These are phyloP conservation scores for Candida sakaeoensis DNA, from an alignment of 805 yeast genomes.

Conservation along the genomic window DNA sequence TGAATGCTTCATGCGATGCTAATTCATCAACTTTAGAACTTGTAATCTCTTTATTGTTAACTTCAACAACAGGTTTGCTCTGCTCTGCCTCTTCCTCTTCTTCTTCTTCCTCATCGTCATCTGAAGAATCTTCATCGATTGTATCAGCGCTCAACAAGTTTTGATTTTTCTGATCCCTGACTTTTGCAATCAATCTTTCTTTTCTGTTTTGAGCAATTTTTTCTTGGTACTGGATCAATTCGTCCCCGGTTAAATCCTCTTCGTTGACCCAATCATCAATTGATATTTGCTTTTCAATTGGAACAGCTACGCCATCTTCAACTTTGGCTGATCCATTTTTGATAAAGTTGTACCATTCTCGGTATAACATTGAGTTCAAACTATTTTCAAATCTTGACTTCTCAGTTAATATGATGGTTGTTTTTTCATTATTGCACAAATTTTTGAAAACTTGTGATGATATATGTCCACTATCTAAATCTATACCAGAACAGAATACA, in stretches of 20 bases:
- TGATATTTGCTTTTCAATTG: slow-evolving; percentile 42
- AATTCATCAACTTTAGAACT: slow-evolving; percentile 24
- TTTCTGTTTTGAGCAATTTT: slow-evolving; percentile 45
- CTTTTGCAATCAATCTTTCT: slow-evolving; percentile 38
- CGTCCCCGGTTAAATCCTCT: slow-evolving; percentile 48
- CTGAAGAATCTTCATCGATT: slow-evolving; percentile 29
- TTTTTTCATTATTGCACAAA: slow-evolving; percentile 60
- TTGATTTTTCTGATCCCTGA: slow-evolving; percentile 37
- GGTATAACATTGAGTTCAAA: slow-evolving; percentile 47
- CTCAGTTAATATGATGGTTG: slow-evolving; percentile 75
- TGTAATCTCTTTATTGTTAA: slow-evolving; percentile 13
- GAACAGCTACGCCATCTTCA: slow-evolving; percentile 63
- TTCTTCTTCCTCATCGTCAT: slow-evolving; percentile 32
- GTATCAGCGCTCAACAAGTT: slow-evolving; percentile 35
- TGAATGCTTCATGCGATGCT: slow-evolving; percentile 38
- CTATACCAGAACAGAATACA: slow-evolving; percentile 71
- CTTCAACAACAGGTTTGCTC: slow-evolving; percentile 16
- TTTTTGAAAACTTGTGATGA: slow-evolving; percentile 49
- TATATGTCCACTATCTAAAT: slow-evolving; percentile 59
- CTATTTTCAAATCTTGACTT: slow-evolving; percentile 44
- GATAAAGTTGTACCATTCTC: slow-evolving; percentile 47
- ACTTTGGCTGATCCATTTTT: slow-evolving; percentile 29
- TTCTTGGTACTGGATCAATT: slow-evolving; percentile 46
- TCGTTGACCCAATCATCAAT: slow-evolving; percentile 43
- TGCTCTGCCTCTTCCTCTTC: slow-evolving; percentile 32